Percentiles rank a stretch among this genome's conserved stretches.
phyloP scores from a whole-genome alignment of 1,284 basidiomycete genomes.

The Albatrellus sp. region DNA sequence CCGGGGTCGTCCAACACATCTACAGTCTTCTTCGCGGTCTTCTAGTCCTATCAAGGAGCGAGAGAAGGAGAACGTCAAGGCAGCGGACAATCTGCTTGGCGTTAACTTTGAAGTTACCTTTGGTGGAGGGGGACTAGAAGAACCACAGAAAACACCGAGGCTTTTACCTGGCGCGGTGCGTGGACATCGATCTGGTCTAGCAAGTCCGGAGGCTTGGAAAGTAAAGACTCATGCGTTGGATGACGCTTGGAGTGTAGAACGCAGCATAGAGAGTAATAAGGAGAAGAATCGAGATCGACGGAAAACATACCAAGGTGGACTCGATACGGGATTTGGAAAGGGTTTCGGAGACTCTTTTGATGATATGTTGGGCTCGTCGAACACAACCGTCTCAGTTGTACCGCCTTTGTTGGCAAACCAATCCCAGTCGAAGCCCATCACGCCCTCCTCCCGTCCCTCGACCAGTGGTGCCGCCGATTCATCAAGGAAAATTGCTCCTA shows the following conservation, averaged over 20 bases:
- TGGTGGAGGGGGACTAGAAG: conserved; percentile 21
- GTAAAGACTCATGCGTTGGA: conserved; percentile 17
- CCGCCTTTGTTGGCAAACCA: conserved; percentile 6
- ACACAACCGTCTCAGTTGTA: conserved; percentile 10
- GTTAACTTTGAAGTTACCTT: conserved; percentile 24
- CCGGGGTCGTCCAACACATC: conserved; percentile 44
- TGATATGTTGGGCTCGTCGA: conserved; percentile 8
- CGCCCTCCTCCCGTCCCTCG: conserved; percentile 5
- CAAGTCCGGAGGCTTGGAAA: conserved; percentile 21
- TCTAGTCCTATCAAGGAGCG: conserved; percentile 28
- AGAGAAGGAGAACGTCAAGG: conserved; percentile 21
- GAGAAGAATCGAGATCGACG: conserved; percentile 8
- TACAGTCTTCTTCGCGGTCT: conserved; percentile 21
- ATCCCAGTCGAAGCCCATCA: conserved; percentile 2
- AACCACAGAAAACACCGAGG: conserved; percentile 37
- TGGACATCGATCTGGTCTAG: conserved; percentile 23
- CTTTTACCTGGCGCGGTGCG: conserved; percentile 15
- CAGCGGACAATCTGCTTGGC: neutral
- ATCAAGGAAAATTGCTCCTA: conserved; percentile 9
- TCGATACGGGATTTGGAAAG: conserved; percentile 24
- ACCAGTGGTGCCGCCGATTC: conserved; percentile 1
- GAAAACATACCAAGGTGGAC: conserved; percentile 20
- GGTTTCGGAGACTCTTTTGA: conserved; percentile 49
- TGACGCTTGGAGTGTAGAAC: conserved; percentile 36
- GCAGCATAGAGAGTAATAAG: conserved; percentile 14